Evolutionary conservation across 1,284 basidiomycete species (phyloP), one percentile per base, ranked within the genome.

Genomic region (Boletellus deceptivus): DNA sequence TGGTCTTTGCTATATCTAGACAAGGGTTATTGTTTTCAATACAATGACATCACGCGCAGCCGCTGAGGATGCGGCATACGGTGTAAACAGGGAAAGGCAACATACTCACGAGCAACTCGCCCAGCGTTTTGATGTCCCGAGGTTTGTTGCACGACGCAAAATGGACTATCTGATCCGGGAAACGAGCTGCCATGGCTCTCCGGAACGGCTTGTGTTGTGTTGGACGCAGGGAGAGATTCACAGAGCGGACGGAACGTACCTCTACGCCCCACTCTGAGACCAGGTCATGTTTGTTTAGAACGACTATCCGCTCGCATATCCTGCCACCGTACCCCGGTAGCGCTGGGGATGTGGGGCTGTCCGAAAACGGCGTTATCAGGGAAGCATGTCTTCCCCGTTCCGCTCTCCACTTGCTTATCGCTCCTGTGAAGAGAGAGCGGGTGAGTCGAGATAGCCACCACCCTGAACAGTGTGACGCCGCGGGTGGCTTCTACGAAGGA

Each of bases 251-350:
- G 36, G 49, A 27, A 67, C 80, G 58, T 59, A 94, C 94, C 76
- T 89, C 80, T 60, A 95, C 81, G 29, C 93, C 91, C 78, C 86
- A 84, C 55, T 80, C 76, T 43, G 94, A 86, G 6, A 97, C 91
- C 40, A 98, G 75, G 71, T 99, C 97, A 37, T 88, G 80, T 74
- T 98, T 98, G 61, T 93, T 96, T 61, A 98, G 84, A 6, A 98
- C 90, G 38, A 99, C 83, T 36, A 99, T 79, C 47, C 90, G 88
- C 70, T 94, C 87, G 61, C 89, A 88, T 43, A 83, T 73, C 48
- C 70, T 68, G 22, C 64, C 65, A 22, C 59, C 54, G 51, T 65
- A 57, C 34, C 64, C 55, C 31, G 61, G 50, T 33, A 56, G 43
- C 37, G 51, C 43, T 16, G 48, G 49, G 4, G 37, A 11, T 22